Percentiles rank a stretch among this genome's conserved stretches.
phyloP scores from a whole-genome alignment of 2,329 filamentous ascomycete species.

The Hypoxylon sp. region DNA sequence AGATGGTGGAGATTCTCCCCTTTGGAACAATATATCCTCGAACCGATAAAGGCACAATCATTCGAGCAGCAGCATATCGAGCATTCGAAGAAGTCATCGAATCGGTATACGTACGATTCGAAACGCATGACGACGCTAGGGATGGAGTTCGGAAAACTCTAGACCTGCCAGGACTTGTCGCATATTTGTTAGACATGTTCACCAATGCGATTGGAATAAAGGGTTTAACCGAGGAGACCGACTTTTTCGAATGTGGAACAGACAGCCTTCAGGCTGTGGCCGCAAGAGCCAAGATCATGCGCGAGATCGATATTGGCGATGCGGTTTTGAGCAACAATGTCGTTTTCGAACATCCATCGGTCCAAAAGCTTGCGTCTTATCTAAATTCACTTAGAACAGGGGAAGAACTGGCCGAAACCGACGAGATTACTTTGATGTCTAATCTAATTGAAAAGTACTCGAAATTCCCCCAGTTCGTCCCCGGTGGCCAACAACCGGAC shows the following conservation, averaged over 20 bases:
- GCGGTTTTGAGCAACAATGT: slow-evolving; percentile 48
- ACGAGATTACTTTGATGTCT: slow-evolving; percentile 54
- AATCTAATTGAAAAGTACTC: slow-evolving; percentile 58
- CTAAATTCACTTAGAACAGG: slow-evolving; percentile 41
- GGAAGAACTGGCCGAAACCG: slow-evolving; percentile 34
- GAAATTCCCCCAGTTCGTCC: slow-evolving; percentile 49
- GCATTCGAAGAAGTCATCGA: slow-evolving; percentile 65
- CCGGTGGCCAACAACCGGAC: slow-evolving; percentile 46
- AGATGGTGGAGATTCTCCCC: slow-evolving; percentile 67
- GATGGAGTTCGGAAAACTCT: slow-evolving; percentile 27
- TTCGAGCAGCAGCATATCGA: slow-evolving; percentile 66
- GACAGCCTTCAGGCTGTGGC: slow-evolving; percentile 53
- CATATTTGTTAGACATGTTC: slow-evolving; percentile 36
- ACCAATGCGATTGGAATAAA: slow-evolving; percentile 35
- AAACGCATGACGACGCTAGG: slow-evolving; percentile 36
- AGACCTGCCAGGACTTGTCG: slow-evolving; percentile 23
- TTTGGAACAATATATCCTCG: slow-evolving; percentile 62
- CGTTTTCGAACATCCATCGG: slow-evolving; percentile 53
- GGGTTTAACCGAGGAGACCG: slow-evolving; percentile 42
- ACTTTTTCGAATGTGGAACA: slow-evolving; percentile 52
- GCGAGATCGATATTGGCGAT: slow-evolving; percentile 48
- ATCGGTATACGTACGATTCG: slow-evolving; percentile 57
- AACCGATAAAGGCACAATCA: slow-evolving; percentile 72
- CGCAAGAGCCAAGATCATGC: slow-evolving; percentile 47
- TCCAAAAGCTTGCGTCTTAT: slow-evolving; percentile 45